Evolutionary conservation across 495 filamentous ascomycete genomes (phyloP).

Genomic region (Aspergillus bertholletiae): DNA sequence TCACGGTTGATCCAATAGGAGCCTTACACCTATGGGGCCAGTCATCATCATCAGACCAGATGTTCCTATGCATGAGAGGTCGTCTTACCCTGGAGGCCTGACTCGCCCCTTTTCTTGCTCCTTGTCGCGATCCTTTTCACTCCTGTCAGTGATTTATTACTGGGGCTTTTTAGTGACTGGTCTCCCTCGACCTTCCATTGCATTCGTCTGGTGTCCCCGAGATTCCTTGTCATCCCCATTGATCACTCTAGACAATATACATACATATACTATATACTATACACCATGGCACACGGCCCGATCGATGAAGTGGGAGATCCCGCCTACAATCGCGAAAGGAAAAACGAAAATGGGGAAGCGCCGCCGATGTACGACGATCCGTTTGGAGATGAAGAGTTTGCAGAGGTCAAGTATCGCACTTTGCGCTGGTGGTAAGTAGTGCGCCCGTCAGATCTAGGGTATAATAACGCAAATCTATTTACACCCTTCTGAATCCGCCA

Average conservation of each 20-base stretch:
- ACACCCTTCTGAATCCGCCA: neutral
- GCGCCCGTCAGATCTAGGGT: neutral
- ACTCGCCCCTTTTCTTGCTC: too few species aligned
- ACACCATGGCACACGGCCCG: slow-evolving; percentile 10
- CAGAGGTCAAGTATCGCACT: slow-evolving; percentile 30
- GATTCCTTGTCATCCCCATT: neutral
- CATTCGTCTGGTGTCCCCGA: neutral
- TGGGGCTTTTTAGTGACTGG: too few species aligned
- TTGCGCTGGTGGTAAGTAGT: slow-evolving; percentile 33
- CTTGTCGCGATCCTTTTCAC: too few species aligned
- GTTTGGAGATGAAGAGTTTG: slow-evolving; percentile 23
- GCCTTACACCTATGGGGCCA: neutral
- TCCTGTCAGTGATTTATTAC: too few species aligned
- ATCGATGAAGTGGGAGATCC: slow-evolving; percentile 30
- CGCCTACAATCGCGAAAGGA: slow-evolving; percentile 19
- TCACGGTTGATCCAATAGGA: neutral
- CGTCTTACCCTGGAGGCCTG: neutral
- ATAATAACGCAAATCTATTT: neutral
- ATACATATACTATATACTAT: too few species aligned
- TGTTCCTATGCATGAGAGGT: neutral
- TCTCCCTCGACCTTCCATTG: too few species aligned
- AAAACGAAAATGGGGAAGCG: neutral
- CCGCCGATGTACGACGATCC: slow-evolving; percentile 12
- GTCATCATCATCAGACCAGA: too few species aligned
- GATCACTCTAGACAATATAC: neutral